phyloP scores from a whole-genome alignment of 2,329 filamentous ascomycete species.

The Teratosphaeria gauchensis region DNA sequence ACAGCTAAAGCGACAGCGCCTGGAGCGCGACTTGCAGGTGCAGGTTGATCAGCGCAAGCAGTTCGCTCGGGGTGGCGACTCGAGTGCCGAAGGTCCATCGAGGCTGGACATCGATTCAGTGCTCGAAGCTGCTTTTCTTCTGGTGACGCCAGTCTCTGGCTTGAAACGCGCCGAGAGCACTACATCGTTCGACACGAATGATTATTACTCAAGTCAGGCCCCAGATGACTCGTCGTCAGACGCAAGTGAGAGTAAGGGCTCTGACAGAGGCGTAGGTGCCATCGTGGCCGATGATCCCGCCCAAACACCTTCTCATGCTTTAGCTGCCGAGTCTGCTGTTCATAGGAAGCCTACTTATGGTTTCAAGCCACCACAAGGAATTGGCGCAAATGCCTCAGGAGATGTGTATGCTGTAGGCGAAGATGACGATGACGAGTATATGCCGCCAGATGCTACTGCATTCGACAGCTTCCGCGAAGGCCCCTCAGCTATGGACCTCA shows the following conservation, averaged over 20 bases:
- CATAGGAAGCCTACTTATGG: background rate
- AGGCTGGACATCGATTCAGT: constrained; percentile 34
- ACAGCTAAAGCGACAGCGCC: constrained; percentile 65
- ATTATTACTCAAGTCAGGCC: constrained; percentile 86
- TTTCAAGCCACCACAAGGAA: background rate
- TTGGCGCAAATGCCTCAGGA: constrained; percentile 1
- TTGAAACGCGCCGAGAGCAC: constrained; percentile 49
- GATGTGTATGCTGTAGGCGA: constrained; percentile 8
- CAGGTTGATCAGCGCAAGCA: constrained; percentile 58
- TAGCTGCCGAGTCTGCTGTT: constrained; percentile 4
- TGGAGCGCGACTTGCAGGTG: constrained; percentile 69
- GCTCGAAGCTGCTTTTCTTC: constrained; percentile 53
- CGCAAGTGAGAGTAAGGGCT: constrained; percentile 30
- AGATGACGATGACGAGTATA: constrained; percentile 23
- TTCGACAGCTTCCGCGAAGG: constrained; percentile 14
- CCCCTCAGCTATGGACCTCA: constrained; percentile 7
- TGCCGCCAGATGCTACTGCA: constrained; percentile 20
- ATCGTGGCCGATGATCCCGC: constrained; percentile 18
- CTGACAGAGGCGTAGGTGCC: constrained; percentile 35
- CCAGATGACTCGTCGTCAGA: constrained; percentile 61
- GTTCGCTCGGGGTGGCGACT: constrained; percentile 40
- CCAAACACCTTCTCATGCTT: constrained; percentile 7
- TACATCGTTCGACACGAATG: constrained; percentile 85
- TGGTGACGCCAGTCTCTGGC: constrained; percentile 61
- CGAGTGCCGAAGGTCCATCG: constrained; percentile 37